These are phyloP conservation scores for Penicillium steckii DNA, from an alignment of 495 filamentous ascomycete species.

Conservation along the genomic window DNA sequence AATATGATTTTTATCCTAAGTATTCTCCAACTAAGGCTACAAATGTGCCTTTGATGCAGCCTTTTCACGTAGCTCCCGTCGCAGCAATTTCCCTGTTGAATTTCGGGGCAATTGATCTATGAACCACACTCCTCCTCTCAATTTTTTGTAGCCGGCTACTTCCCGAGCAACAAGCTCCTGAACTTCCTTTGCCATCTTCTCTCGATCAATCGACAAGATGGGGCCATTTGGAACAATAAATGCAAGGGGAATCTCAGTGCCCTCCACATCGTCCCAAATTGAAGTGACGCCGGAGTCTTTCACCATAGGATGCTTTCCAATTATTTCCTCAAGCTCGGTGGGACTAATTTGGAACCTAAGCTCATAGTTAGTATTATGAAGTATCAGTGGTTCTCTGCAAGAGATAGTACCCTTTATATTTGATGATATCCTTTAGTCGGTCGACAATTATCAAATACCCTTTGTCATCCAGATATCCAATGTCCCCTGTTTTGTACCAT, in stretches of 20 bases:
- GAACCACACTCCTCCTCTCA: slow-evolving; percentile 72
- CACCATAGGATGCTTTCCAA: slow-evolving; percentile 24
- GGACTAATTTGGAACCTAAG: slow-evolving; percentile 35
- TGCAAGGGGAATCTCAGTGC: slow-evolving; percentile 73
- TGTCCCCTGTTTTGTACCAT: slow-evolving; percentile 56
- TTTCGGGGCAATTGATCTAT: slow-evolving; percentile 73
- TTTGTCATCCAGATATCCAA: slow-evolving; percentile 45
- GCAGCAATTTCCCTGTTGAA: slow-evolving; percentile 72
- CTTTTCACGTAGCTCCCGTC: neutral
- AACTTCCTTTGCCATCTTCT: slow-evolving; percentile 54
- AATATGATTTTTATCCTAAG: neutral
- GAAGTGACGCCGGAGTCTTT: slow-evolving; percentile 27
- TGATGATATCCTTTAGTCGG: slow-evolving; percentile 38
- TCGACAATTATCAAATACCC: slow-evolving; percentile 33
- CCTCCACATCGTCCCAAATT: slow-evolving; percentile 55
- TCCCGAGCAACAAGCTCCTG: slow-evolving; percentile 47
- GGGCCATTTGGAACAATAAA: slow-evolving; percentile 48
- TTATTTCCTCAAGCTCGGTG: slow-evolving; percentile 29
- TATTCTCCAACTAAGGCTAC: neutral
- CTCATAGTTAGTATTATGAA: neutral
- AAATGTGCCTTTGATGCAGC: neutral
- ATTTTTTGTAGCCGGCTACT: slow-evolving; percentile 62
- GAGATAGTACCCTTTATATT: slow-evolving; percentile 34
- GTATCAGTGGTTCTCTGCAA: neutral
- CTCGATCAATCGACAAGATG: neutral